phyloP scores from a whole-genome alignment of 192 early-diverging fungal species.

The Coemansia sp. region DNA sequence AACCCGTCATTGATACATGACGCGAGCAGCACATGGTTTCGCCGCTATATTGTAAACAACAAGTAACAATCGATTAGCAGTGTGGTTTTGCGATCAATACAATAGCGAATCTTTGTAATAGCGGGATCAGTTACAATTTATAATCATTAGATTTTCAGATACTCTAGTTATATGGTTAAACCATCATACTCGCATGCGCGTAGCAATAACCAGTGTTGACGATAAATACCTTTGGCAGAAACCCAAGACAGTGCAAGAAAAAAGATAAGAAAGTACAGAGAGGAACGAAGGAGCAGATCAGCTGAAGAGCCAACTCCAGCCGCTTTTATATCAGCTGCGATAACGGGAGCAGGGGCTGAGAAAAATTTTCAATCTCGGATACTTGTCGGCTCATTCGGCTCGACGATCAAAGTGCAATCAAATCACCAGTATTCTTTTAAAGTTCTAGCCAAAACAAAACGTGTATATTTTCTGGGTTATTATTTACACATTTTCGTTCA shows the following conservation, averaged over 20 bases:
- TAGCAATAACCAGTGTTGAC: background rate
- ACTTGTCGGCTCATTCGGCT: background rate
- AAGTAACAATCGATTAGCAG: too few relatives aligned
- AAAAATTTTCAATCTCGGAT: background rate
- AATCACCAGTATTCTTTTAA: background rate
- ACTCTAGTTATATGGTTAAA: conserved; percentile 53
- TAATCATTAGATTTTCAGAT: conserved; percentile 41
- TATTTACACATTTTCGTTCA: background rate
- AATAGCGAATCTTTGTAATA: background rate
- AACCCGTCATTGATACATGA: too few relatives aligned
- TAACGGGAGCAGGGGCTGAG: background rate
- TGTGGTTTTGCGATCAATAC: background rate
- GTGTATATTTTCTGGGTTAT: background rate
- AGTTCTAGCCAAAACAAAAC: too few relatives aligned
- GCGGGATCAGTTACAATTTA: conserved; percentile 24
- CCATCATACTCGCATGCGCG: conserved; percentile 30
- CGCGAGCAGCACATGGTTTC: too few relatives aligned
- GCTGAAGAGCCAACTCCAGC: background rate
- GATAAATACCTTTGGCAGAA: background rate
- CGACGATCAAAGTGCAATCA: background rate
- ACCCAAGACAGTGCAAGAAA: background rate
- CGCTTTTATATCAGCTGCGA: background rate
- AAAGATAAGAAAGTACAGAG: conserved; percentile 7
- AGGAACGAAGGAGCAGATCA: conserved; percentile 1
- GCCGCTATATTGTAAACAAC: too few relatives aligned